These are phyloP conservation scores for Teratosphaeria gauchensis DNA, from an alignment of 2,329 filamentous ascomycete species.

Conservation along the genomic window DNA sequence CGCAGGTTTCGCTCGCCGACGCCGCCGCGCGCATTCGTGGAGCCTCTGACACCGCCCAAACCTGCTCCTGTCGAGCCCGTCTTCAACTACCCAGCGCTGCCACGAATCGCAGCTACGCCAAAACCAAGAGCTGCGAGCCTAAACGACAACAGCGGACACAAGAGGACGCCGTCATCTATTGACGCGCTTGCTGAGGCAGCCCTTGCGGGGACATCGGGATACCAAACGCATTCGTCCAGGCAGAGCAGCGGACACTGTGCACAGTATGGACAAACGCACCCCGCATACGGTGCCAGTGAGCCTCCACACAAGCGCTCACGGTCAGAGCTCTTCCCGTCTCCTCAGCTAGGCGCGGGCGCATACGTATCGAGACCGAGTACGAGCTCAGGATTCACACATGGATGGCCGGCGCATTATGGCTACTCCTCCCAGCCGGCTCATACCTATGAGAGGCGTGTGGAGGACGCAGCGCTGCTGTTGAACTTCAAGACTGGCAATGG, in stretches of 20 bases:
- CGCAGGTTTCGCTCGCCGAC: constrained; percentile 21
- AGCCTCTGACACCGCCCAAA: constrained; percentile 26
- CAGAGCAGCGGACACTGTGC: background rate
- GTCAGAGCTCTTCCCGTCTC: constrained; percentile 46
- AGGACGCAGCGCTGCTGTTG: constrained; percentile 38
- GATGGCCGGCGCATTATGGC: constrained; percentile 7
- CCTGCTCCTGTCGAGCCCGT: constrained; percentile 22
- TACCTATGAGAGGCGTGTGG: constrained; percentile 28
- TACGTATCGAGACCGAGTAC: constrained; percentile 36
- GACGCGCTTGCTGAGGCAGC: constrained; percentile 37
- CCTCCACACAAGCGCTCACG: constrained; percentile 51
- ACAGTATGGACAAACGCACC: constrained; percentile 8
- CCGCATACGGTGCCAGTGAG: constrained; percentile 29
- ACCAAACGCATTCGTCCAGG: background rate
- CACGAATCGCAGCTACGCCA: constrained; percentile 11
- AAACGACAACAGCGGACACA: constrained; percentile 17
- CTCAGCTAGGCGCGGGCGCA: constrained; percentile 26
- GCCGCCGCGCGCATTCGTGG: constrained; percentile 24
- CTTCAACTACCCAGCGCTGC: constrained; percentile 25
- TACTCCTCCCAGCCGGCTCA: constrained; percentile 8
- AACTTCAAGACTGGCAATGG: constrained; percentile 28
- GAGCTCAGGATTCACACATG: constrained; percentile 33
- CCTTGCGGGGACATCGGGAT: constrained; percentile 9
- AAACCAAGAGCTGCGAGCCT: constrained; percentile 8
- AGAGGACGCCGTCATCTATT: constrained; percentile 29